phyloP scores from a whole-genome alignment of 371 early-diverging fungal genomes.

The Capillidium heterosporum region DNA sequence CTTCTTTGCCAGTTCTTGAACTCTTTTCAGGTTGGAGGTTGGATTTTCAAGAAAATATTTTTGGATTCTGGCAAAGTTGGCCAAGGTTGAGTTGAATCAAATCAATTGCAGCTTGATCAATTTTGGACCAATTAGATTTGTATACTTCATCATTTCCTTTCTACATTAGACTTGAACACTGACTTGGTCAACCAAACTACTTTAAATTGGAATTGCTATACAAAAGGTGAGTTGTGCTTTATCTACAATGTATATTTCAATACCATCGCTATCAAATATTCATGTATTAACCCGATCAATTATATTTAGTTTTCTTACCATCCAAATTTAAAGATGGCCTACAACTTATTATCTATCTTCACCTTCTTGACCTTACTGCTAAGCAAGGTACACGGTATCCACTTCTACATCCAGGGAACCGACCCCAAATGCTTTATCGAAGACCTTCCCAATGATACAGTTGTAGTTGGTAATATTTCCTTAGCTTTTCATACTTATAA shows the following conservation, averaged over 20 bases:
- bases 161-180: too few species aligned
- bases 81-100: not conserved
- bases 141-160: not conserved
- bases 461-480: slow-evolving; percentile 44
- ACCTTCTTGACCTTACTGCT: not conserved
- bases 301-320: too few species aligned
- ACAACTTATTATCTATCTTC: not conserved
- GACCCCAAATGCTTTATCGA: slow-evolving; percentile 88
- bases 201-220: too few species aligned
- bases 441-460: slow-evolving; percentile 79
- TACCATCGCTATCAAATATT: too few species aligned
- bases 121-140: not conserved
- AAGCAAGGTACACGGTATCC: not conserved
- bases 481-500: not conserved
- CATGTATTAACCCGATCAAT: too few species aligned
- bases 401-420: slow-evolving; percentile 77
- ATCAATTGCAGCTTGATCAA: not conserved
- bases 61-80: not conserved
- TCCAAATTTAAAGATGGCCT: too few species aligned
- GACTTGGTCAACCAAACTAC: too few species aligned
- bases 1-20: not conserved
- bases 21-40: not conserved
- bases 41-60: not conserved
- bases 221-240: too few species aligned
- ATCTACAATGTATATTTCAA: too few species aligned